phyloP scores from a whole-genome alignment of 2,329 filamentous ascomycete species.

The Neopestalotiopsis rosae region DNA sequence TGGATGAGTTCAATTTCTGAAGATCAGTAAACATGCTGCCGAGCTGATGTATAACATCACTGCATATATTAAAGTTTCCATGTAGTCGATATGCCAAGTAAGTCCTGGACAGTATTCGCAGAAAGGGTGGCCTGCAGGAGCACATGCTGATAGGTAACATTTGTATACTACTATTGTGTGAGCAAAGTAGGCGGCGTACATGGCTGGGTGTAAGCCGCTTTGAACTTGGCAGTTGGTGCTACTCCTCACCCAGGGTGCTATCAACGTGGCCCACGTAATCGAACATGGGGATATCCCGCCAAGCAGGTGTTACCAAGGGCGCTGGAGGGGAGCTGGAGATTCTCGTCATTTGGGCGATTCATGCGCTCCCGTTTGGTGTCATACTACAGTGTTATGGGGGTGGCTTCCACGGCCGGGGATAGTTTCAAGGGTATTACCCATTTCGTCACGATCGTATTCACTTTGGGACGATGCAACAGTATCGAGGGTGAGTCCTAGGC shows the following conservation, averaged over 20 bases:
- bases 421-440: slow-evolving; percentile 8
- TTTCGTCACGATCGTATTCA: slow-evolving; percentile 7
- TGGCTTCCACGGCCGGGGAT: background rate
- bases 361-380: slow-evolving; percentile 8
- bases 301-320: background rate
- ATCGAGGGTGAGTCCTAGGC: background rate
- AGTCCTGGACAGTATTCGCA: background rate
- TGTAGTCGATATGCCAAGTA: background rate
- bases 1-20: background rate
- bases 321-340: background rate
- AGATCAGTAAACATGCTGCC: background rate
- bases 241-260: background rate
- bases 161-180: background rate
- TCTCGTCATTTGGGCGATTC: slow-evolving; percentile 17
- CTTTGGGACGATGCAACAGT: background rate
- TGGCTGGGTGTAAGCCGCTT: background rate
- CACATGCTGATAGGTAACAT: background rate
- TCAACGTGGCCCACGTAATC: slow-evolving; percentile 13
- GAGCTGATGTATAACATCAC: background rate
- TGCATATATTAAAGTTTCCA: background rate
- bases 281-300: slow-evolving; percentile 1
- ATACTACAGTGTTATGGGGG: background rate
- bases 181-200: background rate
- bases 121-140: background rate
- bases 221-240: background rate